Evolutionary conservation across 2,329 filamentous ascomycete genomes (phyloP).

Genomic region (Ophiocordyceps camponoti-saundersi): DNA sequence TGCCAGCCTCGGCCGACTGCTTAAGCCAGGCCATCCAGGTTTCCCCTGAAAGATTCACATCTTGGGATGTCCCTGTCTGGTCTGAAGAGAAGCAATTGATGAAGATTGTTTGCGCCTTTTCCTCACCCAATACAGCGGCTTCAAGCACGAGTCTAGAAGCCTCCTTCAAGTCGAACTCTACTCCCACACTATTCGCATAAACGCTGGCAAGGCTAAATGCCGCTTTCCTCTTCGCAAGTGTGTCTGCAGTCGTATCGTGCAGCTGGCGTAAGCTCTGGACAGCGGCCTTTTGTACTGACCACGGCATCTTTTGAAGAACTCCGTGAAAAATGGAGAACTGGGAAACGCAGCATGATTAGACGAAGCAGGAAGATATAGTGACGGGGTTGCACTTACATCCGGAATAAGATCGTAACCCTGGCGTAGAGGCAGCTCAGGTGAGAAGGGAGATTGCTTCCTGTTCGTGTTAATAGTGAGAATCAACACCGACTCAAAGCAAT

Average conservation of each 20-base stretch:
- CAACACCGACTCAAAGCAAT: background rate
- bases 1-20: background rate
- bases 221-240: background rate
- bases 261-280: background rate
- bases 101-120: background rate
- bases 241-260: background rate
- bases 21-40: background rate
- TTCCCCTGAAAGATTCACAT: background rate
- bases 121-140: background rate
- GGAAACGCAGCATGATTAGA: background rate
- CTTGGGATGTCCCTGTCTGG: background rate
- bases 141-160: background rate
- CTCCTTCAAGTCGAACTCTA: background rate
- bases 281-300: background rate
- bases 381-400: background rate
- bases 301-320: background rate
- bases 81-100: background rate
- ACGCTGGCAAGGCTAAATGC: background rate
- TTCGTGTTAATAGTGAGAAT: background rate
- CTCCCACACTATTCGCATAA: background rate
- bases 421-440: background rate
- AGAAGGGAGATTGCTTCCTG: background rate
- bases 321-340: background rate
- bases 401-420: background rate
- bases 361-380: background rate